Percentiles rank a stretch among this genome's conserved stretches.
Conservation (phyloP, 345 rosid genomes). For the Acer negundo region DNA sequence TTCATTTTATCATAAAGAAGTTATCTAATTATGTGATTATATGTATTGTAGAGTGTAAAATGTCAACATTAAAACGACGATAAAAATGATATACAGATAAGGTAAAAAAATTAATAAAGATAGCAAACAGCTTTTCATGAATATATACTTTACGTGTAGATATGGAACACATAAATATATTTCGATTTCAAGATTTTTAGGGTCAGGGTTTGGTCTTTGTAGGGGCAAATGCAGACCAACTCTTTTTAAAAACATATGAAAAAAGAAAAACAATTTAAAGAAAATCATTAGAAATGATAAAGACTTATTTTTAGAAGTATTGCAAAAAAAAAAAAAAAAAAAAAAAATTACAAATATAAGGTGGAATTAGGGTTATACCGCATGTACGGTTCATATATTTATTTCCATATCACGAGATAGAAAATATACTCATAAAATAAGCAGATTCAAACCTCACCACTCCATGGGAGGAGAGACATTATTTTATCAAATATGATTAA, state of each 20-base stretch:
- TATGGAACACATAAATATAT: constrained; percentile 20
- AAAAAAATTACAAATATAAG: no score
- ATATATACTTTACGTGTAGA: constrained; percentile 22
- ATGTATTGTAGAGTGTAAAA: background rate
- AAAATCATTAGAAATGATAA: constrained; percentile 3
- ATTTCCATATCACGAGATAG: no score
- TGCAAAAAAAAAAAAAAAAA: no score
- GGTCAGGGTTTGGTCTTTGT: constrained; percentile 34
- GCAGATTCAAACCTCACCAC: no score
- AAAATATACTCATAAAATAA: no score
- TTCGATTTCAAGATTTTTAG: constrained; percentile 19
- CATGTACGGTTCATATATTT: no score
- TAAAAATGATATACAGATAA: background rate
- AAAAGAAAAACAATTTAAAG: background rate
- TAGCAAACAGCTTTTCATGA: background rate
- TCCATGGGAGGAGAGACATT: no score
- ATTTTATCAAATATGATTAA: background rate
- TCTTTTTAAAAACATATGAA: background rate
- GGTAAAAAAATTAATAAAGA: background rate
- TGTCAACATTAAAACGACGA: background rate
- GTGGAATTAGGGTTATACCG: no score
- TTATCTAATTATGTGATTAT: background rate
- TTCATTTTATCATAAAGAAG: no score
- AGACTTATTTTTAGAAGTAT: background rate
- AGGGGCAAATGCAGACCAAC: constrained; percentile 23